Evolutionary conservation across 2,329 filamentous ascomycete genomes (phyloP), one percentile per base, ranked within the genome.

Genomic region (Fusarium praegraminearum): DNA sequence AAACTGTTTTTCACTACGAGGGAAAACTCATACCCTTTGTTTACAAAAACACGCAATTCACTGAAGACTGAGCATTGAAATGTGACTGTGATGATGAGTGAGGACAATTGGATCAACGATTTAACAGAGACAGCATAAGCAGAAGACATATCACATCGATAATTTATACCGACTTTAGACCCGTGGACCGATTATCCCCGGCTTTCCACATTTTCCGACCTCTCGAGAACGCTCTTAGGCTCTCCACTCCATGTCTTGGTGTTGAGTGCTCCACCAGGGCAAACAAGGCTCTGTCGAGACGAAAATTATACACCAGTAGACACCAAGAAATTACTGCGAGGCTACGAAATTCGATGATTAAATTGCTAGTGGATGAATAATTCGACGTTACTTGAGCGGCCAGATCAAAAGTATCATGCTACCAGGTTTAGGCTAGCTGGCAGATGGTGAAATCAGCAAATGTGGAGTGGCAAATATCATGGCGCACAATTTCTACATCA

Each of bases 11-110:
- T 69, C 70, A 72, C 73, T 73, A 74, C 67, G 73, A 72, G 74
- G 74, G 69, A 69, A 67, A 69, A 57, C 45, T 71, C 75, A 76
- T 77, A 76, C 75, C 76, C 76, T 69, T 72, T 71, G 63, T 73
- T 69, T 69, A 71, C 67, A 75, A 69, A 70, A 70, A 70, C 67
- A 70, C 43, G 49, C 67, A 68, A 70, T 70, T 70, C 58, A 68
- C 67, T 65, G 54, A 70, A 67, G 38, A 43, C 40, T 50, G 20
- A 2, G 15, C 16, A 33, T 11, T 26, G 18, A 20, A 49, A n/a
- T 40, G 35, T 45, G 49, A 59, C 24, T 59, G 32, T 16, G 22
- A 47, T 15, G n/a, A 33, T 20, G 7, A 30, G 8, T 40, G 22
- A 7, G 18, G 22, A 40, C 5, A 16, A 20, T 12, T 18, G 13